A percentile compares a stretch with the other conserved stretches of the same genome.
Evolutionary conservation across 148 eudicot genomes (phyloP).

Genomic region (Pouteria glomerata): DNA sequence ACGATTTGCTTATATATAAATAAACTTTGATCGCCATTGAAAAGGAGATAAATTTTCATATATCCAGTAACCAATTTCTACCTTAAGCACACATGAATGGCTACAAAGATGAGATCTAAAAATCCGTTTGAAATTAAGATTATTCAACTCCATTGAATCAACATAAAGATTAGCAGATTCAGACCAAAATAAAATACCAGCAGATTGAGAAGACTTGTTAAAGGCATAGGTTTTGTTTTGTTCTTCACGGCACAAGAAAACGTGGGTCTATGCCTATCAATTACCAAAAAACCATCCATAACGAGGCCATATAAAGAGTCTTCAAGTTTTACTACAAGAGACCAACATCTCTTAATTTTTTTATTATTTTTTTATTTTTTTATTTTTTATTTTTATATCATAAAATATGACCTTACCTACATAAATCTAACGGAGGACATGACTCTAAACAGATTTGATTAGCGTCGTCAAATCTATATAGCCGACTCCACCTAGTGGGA

Average conservation of each 20-base stretch:
- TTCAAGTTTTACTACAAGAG: constrained; percentile 1
- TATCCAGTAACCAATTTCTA: background rate
- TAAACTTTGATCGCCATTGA: background rate
- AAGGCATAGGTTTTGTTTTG: background rate
- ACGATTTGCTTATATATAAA: background rate
- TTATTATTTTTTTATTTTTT: background rate
- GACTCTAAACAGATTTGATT: no score
- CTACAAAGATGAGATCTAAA: background rate
- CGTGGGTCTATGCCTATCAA: background rate
- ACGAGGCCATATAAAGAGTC: background rate
- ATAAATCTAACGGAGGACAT: no score
- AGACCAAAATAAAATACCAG: background rate
- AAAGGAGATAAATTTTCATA: background rate
- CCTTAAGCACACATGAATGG: background rate
- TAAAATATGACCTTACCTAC: no score
- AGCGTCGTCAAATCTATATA: no score
- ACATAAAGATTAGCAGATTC: background rate
- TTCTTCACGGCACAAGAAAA: background rate
- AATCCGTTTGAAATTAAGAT: background rate
- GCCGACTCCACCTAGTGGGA: no score
- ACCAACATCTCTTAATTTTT: background rate
- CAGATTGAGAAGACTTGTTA: background rate
- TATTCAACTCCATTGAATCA: background rate
- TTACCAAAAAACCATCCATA: background rate
- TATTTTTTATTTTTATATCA: no score